phyloP scores from a whole-genome alignment of 371 early-diverging fungal genomes.

The Haplosporangium sp. region DNA sequence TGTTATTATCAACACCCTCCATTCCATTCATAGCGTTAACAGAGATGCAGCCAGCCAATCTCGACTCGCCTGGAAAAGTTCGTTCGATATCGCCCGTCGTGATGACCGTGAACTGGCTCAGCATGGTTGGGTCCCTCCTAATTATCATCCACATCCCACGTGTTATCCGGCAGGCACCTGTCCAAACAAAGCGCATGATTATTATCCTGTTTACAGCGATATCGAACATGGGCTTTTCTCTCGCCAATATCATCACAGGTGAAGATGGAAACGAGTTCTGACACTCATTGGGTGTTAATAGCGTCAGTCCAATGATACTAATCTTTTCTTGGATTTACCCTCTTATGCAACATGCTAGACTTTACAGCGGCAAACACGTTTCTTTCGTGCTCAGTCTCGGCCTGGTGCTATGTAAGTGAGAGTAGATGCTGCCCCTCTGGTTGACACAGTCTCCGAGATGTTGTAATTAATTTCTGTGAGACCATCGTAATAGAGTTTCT shows the following conservation, averaged over 20 bases:
- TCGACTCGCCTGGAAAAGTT: no score
- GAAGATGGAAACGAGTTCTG: not conserved
- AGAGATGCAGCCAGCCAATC: no score
- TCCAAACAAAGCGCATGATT: conserved; percentile 38
- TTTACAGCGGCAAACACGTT: conserved; percentile 2
- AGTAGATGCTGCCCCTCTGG: not conserved
- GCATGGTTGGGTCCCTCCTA: conserved; percentile 30
- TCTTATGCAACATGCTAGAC: conserved; percentile 11
- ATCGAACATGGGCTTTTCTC: conserved; percentile 43
- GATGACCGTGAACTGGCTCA: conserved; percentile 31
- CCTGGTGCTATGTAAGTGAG: conserved; percentile 53
- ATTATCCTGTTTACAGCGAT: conserved; percentile 40
- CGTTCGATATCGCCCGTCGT: not conserved
- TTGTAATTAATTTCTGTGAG: not conserved
- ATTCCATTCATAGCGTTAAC: no score
- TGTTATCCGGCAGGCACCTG: conserved; percentile 24
- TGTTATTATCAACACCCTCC: no score
- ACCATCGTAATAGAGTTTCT: conserved; percentile 28
- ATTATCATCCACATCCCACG: conserved; percentile 32
- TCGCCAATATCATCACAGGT: conserved; percentile 42
- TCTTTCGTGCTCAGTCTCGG: conserved; percentile 25
- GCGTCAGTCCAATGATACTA: not conserved
- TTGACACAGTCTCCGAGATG: not conserved
- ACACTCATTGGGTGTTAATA: not conserved
- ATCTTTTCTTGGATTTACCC: not conserved